Base-by-base conservation (phyloP, 805 yeast species). In the Cyberlindnera petersonii region DNA sequence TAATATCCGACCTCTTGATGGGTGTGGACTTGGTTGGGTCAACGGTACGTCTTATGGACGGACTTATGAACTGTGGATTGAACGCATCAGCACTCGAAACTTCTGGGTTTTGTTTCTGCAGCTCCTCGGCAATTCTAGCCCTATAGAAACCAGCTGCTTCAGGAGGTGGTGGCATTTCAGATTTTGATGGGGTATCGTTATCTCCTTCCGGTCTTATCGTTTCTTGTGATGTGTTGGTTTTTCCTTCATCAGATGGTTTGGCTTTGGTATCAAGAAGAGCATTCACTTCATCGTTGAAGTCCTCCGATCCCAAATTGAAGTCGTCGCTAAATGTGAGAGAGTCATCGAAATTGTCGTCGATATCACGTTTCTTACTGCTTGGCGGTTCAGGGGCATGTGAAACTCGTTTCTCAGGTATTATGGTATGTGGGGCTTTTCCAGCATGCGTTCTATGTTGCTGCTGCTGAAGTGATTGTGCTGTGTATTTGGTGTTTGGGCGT, bases 11-110 rank as follows among this genome's bases (percentile, higher is more conserved):
- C 41, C 79, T 62, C 42, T 74, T 75, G 3, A 83, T 65, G 3
- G 84, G 88, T 4, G 77, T 74, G 0, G 89, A 82, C 41, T 74
- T 78, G 1, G 72, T 68, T 32, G 82, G 91, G 56, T 84, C 88
- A 11, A 82, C 65, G 0, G 82, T 79, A 39, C 77, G 73, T 46
- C 68, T 72, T 11, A 71, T 73, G 6, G 75, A 75, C 30, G 74
- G 76, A 37, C 72, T 74, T 53, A 77, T 74, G 46, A 70, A 75
- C 36, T 71, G 75, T 0, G 84, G 77, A 33, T 80, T 71, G 48
- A 70, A 77, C n/a, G 71, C 57, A 35, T 67, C 60, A 3, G 65
- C 66, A 4, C 60, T 59, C 4, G 67, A 53, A 10, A 68, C 54
- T 13, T 37, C 19, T 1, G 68, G 59, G 23, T 39, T 31, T 38